These are phyloP conservation scores for Xylariaceae sp. DNA, from an alignment of 2,329 filamentous ascomycete genomes.

Conservation along the genomic window DNA sequence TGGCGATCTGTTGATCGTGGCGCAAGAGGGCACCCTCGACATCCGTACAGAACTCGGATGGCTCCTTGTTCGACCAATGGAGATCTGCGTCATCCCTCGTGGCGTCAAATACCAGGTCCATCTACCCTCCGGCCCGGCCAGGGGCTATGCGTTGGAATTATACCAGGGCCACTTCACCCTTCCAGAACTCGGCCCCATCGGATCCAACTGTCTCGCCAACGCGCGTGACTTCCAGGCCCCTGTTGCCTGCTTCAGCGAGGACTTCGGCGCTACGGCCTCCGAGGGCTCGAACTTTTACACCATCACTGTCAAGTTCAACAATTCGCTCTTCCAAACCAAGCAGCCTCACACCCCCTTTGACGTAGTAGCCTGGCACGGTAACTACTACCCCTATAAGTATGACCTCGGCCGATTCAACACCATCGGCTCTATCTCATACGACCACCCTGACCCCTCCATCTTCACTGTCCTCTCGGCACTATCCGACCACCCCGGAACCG, in stretches of 20 bases:
- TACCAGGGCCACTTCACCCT: conserved; percentile 59
- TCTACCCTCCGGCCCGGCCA: conserved; percentile 40
- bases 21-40: conserved; percentile 60
- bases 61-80: conserved; percentile 59
- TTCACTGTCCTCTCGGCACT: conserved; percentile 58
- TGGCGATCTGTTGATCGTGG: conserved; percentile 63
- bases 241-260: conserved; percentile 55
- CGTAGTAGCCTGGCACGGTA: conserved; percentile 67
- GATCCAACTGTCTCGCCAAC: conserved; percentile 58
- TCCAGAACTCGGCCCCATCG: conserved; percentile 58
- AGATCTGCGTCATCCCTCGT: conserved; percentile 62
- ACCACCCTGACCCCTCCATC: conserved; percentile 64
- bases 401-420: conserved; percentile 63
- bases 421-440: conserved; percentile 60
- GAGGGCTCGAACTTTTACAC: conserved; percentile 36
- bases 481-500: conserved; percentile 46
- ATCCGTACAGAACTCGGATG: conserved; percentile 64
- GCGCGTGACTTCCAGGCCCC: conserved; percentile 61
- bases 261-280: conserved; percentile 34
- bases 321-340: conserved; percentile 54
- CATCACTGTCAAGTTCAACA: conserved; percentile 56
- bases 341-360: conserved; percentile 64
- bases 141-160: conserved; percentile 62
- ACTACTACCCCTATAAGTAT: conserved; percentile 67
- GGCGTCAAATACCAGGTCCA: conserved; percentile 61